Evolutionary conservation across 495 filamentous ascomycete species (phyloP).

Genomic region (Daldinia childiae): DNA sequence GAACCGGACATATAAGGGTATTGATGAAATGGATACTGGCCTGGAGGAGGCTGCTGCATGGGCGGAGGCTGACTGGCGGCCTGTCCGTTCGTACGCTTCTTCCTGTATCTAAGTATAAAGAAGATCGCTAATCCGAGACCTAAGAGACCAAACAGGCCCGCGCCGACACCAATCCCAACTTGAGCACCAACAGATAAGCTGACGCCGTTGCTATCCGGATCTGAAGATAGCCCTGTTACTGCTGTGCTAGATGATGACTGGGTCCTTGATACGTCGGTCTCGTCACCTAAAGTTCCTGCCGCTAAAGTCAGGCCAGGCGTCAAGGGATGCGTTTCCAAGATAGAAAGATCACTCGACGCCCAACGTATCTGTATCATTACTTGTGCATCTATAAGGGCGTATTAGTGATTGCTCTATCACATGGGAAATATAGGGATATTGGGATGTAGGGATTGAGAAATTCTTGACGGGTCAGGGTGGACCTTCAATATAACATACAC

Average conservation of each 20-base stretch:
- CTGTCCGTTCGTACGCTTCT: conserved; percentile 2
- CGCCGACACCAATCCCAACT: conserved; percentile 29
- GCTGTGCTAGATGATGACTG: conserved; percentile 10
- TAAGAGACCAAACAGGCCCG: conserved; percentile 23
- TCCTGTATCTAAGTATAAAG: conserved; percentile 21
- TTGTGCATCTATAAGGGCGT: conserved; percentile 4
- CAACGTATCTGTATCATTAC: conserved; percentile 36
- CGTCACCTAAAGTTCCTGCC: neutral
- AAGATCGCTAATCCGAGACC: conserved; percentile 19
- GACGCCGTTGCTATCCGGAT: neutral
- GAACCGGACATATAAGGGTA: conserved; percentile 17
- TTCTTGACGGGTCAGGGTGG: neutral
- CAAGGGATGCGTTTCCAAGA: conserved; percentile 32
- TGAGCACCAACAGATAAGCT: conserved; percentile 19
- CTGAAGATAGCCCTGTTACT: neutral
- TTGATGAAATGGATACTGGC: conserved; percentile 17
- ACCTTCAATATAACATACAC: neutral
- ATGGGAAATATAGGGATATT: neutral
- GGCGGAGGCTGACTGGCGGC: neutral
- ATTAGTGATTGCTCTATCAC: neutral
- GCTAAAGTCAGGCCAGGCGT: conserved; percentile 27
- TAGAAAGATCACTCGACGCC: conserved; percentile 33
- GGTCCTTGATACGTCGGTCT: conserved; percentile 1
- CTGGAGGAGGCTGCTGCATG: conserved; percentile 4
- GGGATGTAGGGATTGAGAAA: neutral